Conservation (phyloP, 805 yeast species). For the Cyberlindnera galapagoensis region DNA sequence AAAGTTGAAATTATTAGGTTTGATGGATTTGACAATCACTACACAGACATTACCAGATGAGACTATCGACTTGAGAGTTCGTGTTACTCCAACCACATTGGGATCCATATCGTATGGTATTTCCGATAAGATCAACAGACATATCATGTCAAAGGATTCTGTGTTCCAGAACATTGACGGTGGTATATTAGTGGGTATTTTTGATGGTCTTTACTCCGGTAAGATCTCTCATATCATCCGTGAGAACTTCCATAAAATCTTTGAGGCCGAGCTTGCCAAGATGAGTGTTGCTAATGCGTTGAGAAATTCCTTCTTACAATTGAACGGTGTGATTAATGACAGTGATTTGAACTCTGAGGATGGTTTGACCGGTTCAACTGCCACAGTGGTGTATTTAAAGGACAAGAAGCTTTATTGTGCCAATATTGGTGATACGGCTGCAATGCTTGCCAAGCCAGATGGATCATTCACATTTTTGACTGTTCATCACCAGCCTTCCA, state of each 20-base stretch:
- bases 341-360: conserved; percentile 59
- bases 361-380: conserved; percentile 74
- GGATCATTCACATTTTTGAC: conserved; percentile 77
- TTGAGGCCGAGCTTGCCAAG: conserved; percentile 58
- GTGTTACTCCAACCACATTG: conserved; percentile 81
- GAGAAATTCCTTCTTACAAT: conserved; percentile 68
- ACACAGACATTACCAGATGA: conserved; percentile 89
- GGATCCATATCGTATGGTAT: conserved; percentile 81
- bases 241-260: conserved; percentile 57
- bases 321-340: conserved; percentile 67
- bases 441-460: conserved; percentile 67
- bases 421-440: conserved; percentile 87
- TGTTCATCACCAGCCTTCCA: conserved; percentile 78
- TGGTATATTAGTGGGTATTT: conserved; percentile 67
- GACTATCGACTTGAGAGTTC: conserved; percentile 69
- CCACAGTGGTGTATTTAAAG: conserved; percentile 72
- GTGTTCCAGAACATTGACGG: conserved; percentile 86
- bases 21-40: conserved; percentile 93
- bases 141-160: conserved; percentile 73
- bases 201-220: conserved; percentile 73
- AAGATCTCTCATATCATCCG: conserved; percentile 69
- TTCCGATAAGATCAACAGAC: conserved; percentile 74
- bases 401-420: conserved; percentile 72
- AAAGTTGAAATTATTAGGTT: conserved; percentile 66
- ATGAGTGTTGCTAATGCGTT: conserved; percentile 63